phyloP scores from a whole-genome alignment of 1,139 yeast species.

The Yamadazyma songkhlaensis region DNA sequence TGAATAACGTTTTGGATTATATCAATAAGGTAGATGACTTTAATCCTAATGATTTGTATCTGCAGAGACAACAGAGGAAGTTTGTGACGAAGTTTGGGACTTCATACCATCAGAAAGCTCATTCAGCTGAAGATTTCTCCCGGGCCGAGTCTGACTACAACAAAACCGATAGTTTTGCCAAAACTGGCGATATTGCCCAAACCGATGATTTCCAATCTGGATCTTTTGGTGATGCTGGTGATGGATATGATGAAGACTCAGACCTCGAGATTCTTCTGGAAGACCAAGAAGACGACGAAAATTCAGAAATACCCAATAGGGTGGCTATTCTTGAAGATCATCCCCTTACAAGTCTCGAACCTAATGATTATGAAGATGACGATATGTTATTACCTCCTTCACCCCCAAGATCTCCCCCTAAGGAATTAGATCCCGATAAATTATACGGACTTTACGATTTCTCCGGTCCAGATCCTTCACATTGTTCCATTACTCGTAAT shows the following conservation, averaged over 20 bases:
- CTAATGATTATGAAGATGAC: constrained; percentile 9
- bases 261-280: background rate
- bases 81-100: constrained; percentile 32
- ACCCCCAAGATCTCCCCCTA: constrained; percentile 79
- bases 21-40: constrained; percentile 17
- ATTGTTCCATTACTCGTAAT: constrained; percentile 75
- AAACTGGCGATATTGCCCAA: too few species aligned
- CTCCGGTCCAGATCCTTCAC: constrained; percentile 91
- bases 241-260: too few species aligned
- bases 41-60: constrained; percentile 34
- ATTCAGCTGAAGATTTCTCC: background rate
- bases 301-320: background rate
- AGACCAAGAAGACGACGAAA: background rate
- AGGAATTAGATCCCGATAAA: constrained; percentile 79
- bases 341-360: background rate
- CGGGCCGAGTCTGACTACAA: too few species aligned
- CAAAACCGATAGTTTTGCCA: too few species aligned
- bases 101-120: constrained; percentile 12
- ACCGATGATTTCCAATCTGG: too few species aligned
- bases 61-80: constrained; percentile 31
- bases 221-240: too few species aligned
- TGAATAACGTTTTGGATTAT: constrained; percentile 13
- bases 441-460: constrained; percentile 86
- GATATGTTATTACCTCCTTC: constrained; percentile 45
- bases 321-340: background rate